Evolutionary conservation across 257 asterid species (phyloP).

Genomic region (Salvia hispanica): DNA sequence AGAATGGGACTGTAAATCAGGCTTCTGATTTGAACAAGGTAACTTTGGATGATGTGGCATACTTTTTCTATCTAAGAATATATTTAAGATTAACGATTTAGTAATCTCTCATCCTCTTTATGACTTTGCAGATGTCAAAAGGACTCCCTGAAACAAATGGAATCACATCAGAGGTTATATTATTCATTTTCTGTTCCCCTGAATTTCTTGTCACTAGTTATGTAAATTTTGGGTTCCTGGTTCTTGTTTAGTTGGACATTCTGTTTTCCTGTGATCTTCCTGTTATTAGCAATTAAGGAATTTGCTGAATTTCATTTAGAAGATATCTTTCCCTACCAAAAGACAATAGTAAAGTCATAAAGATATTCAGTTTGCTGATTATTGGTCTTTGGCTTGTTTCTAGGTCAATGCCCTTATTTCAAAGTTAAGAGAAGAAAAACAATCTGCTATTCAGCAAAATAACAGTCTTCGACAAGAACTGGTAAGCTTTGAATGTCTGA

Average conservation of each 20-base stretch:
- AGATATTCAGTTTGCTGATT: neutral
- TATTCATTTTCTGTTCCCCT: neutral
- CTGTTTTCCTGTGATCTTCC: neutral
- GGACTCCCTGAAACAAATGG: conserved; percentile 41
- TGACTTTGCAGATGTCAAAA: conserved; percentile 47
- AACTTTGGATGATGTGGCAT: conserved; percentile 15
- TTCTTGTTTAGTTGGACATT: neutral
- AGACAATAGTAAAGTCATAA: neutral
- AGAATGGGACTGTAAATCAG: conserved; percentile 53
- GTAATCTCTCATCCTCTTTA: conserved; percentile 15
- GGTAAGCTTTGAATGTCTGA: conserved; percentile 39
- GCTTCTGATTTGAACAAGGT: conserved; percentile 41
- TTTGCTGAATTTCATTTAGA: conserved; percentile 17
- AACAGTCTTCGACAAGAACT: conserved; percentile 74
- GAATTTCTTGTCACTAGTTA: conserved; percentile 5
- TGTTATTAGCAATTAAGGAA: too few relatives aligned
- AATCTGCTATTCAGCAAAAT: conserved; percentile 63
- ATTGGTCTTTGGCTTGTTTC: conserved; percentile 33
- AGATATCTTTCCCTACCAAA: neutral
- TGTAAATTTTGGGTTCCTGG: neutral
- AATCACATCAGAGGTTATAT: conserved; percentile 47
- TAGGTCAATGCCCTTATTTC: conserved; percentile 77
- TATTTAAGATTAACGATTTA: conserved; percentile 10
- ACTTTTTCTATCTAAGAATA: conserved; percentile 15
- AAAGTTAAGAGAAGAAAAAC: conserved; percentile 84